Evolutionary conservation across 768 basidiomycete species (phyloP), one percentile per base, ranked within the genome.

Genomic region (Plicaturopsis crispa): DNA sequence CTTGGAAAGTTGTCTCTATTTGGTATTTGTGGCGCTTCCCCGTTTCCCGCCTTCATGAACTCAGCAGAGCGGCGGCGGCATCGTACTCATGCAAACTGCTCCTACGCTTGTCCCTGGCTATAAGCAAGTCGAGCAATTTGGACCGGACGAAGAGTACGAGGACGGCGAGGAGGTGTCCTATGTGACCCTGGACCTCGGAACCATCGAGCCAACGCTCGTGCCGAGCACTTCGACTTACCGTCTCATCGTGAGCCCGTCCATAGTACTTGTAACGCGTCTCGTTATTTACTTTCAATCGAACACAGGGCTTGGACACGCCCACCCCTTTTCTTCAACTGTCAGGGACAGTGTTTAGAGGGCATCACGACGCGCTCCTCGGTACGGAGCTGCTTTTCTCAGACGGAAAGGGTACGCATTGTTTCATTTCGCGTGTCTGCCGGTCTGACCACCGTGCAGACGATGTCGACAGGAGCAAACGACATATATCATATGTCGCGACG

Each of bases 381-480:
- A 82, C 83, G 0, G 86, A 90, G 49, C 58, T 90, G 18, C 50
- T 89, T 14, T 88, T 89, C 54, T 71, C 74, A 0, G 85, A 87
- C 39, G 70, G 69, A 23, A 78, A 78, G 63, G 72, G 81, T 78
- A 42, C 23, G n/a, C 22, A 4, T 19, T 32, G 23, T 38, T 23
- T 16, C 13, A 3, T 36, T n/a, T 24, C 20, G 35, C 39, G 19
- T 23, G 13, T 16, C 34, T 31, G 35, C 7, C 36, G 40, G 18
- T 24, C 51, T 48, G 6, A 32, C 33, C 14, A 4, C 18, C 31
- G 11, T 18, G 11, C 40, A 67, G 78, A 75, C 41, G 59, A 62
- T 8, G 49, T 60, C 11, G 73, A 78, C 33, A 60, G 64, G 35
- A 65, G 57, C 35, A 78, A 70, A 49, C 70, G 72, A 20, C 60